A percentile compares a stretch with the other conserved stretches of the same genome.
phyloP scores from a whole-genome alignment of 139 green algal species.

The Ulvella scutata region DNA sequence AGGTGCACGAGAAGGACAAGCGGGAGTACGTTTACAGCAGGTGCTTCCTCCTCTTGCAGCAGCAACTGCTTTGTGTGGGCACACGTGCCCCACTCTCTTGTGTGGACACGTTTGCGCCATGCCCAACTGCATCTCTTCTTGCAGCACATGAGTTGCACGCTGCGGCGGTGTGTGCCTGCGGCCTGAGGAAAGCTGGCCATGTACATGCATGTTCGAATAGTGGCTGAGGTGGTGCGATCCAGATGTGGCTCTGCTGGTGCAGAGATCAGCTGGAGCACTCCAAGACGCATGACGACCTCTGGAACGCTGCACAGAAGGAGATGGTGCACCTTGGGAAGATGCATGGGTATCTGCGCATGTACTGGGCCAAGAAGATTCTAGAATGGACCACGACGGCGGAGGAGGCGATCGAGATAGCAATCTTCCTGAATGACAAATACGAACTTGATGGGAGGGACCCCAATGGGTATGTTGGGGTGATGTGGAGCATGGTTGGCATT shows the following conservation, averaged over 20 bases:
- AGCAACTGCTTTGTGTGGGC: not conserved
- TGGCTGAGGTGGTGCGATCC: no score
- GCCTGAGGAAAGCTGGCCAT: no score
- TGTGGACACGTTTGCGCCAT: not conserved
- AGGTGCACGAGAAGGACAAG: constrained; percentile 55
- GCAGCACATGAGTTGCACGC: no score
- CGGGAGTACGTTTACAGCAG: constrained; percentile 53
- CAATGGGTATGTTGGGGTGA: constrained; percentile 80
- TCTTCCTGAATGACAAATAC: constrained; percentile 88
- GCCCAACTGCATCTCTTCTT: not conserved
- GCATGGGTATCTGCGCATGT: constrained; percentile 98
- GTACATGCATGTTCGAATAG: no score
- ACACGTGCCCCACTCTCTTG: no score
- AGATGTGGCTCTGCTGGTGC: not conserved
- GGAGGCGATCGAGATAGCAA: constrained; percentile 58
- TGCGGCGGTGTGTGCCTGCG: no score
- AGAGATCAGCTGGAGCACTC: constrained; percentile 67
- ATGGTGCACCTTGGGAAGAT: constrained; percentile 86
- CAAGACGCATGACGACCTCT: constrained; percentile 86
- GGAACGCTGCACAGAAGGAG: constrained; percentile 88
- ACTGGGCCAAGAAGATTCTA: constrained; percentile 97
- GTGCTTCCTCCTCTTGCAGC: constrained; percentile 9
- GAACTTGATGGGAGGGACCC: constrained; percentile 73
- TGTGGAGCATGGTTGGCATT: constrained; percentile 86
- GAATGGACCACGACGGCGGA: constrained; percentile 75